phyloP scores from a whole-genome alignment of 2,329 filamentous ascomycete species.

The Thelonectria olida region DNA sequence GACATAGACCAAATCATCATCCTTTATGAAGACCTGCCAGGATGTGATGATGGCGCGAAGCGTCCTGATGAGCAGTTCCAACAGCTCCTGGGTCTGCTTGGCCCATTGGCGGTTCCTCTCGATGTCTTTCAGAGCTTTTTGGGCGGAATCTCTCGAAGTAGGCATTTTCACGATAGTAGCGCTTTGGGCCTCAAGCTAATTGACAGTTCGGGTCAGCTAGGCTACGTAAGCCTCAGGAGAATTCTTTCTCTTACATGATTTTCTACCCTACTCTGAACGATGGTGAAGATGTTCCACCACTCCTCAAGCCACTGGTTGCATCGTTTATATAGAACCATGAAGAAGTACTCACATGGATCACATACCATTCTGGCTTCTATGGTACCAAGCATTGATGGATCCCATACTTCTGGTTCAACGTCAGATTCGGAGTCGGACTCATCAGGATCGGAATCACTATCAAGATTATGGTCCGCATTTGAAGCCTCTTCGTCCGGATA shows the following conservation, averaged over 20 bases:
- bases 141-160: background rate
- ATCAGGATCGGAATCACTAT: background rate
- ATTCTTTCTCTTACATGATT: background rate
- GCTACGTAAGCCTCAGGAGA: background rate
- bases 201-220: background rate
- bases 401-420: no score
- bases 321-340: background rate
- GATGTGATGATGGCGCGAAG: background rate
- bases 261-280: background rate
- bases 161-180: background rate
- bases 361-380: background rate
- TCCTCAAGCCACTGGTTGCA: background rate
- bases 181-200: background rate
- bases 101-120: background rate
- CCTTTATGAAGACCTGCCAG: background rate
- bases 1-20: background rate
- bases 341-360: background rate
- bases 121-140: background rate
- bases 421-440: no score
- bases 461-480: background rate
- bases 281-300: background rate
- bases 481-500: background rate
- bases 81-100: background rate
- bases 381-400: background rate
- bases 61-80: background rate